Conservation (phyloP, 768 basidiomycete species). For the Phaeolepiota aurea region DNA sequence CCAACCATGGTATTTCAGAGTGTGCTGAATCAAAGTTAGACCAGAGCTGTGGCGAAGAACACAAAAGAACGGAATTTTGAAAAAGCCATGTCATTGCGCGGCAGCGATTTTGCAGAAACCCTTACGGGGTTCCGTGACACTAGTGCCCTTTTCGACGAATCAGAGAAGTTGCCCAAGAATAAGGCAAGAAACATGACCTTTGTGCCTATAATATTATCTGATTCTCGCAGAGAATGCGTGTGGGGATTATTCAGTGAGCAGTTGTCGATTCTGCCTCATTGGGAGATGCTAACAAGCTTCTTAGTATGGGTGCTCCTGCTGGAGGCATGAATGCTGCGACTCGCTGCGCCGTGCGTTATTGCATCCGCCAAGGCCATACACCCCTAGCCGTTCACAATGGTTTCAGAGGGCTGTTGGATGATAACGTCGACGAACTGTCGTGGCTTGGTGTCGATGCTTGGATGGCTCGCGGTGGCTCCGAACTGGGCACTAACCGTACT, state of each 20-base stretch:
- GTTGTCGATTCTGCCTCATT: neutral
- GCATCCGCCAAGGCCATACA: conserved; percentile 84
- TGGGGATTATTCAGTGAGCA: conserved; percentile 82
- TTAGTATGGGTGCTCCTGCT: conserved; percentile 91
- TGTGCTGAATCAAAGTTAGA: conserved; percentile 42
- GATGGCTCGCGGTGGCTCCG: conserved; percentile 94
- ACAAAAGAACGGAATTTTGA: conserved; percentile 79
- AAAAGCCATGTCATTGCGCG: conserved; percentile 81
- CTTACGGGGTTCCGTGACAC: conserved; percentile 79
- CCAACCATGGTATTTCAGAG: too few species aligned
- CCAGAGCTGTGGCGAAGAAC: conserved; percentile 75
- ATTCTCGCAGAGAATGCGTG: conserved; percentile 52
- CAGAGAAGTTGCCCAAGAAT: conserved; percentile 36
- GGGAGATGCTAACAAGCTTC: conserved; percentile 1
- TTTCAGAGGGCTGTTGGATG: conserved; percentile 90
- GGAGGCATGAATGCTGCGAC: conserved; percentile 99
- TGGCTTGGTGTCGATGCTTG: conserved; percentile 98
- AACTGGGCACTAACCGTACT: conserved; percentile 92
- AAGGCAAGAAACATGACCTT: conserved; percentile 25
- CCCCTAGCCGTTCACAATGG: conserved; percentile 94
- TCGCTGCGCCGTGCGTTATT: conserved; percentile 89
- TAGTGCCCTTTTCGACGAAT: conserved; percentile 49
- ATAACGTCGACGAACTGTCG: conserved; percentile 75
- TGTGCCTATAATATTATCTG: conserved; percentile 7
- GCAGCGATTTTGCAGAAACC: conserved; percentile 85